These are phyloP conservation scores for Parafenestella ontariensis DNA, from an alignment of 2,329 filamentous ascomycete species.

Conservation along the genomic window DNA sequence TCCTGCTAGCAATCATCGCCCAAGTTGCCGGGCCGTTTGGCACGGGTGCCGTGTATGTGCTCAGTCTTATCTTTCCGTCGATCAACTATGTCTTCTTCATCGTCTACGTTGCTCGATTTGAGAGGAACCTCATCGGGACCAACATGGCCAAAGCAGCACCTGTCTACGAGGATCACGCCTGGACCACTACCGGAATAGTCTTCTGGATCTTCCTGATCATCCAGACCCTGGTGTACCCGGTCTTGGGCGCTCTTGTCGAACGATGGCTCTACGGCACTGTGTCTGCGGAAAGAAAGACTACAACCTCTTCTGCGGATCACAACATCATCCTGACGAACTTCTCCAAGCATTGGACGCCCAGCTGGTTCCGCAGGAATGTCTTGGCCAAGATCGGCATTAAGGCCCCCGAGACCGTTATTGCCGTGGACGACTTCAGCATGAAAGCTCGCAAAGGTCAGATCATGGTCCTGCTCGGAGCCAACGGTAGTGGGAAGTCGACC, in stretches of 20 bases:
- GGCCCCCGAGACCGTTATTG: conserved; percentile 71
- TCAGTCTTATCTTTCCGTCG: conserved; percentile 81
- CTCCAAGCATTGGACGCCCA: conserved; percentile 78
- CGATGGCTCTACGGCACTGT: conserved; percentile 77
- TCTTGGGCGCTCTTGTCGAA: conserved; percentile 78
- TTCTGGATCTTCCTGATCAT: conserved; percentile 80
- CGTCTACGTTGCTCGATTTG: conserved; percentile 77
- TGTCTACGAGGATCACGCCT: conserved; percentile 52
- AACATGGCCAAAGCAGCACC: conserved; percentile 70
- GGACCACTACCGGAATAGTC: conserved; percentile 73
- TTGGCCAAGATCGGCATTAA: conserved; percentile 56
- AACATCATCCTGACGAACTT: conserved; percentile 77
- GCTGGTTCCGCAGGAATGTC: conserved; percentile 62
- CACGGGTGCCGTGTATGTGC: conserved; percentile 69
- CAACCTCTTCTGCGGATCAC: conserved; percentile 44
- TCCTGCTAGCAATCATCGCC: conserved; percentile 81
- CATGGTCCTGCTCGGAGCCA: conserved; percentile 83
- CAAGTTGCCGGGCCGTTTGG: conserved; percentile 72
- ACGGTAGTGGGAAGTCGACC: conserved; percentile 89
- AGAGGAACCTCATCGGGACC: conserved; percentile 66
- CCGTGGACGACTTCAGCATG: conserved; percentile 77
- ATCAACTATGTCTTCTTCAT: conserved; percentile 90
- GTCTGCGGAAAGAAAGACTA: conserved; percentile 59
- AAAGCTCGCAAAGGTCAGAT: conserved; percentile 80
- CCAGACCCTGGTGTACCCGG: conserved; percentile 79